Conservation (phyloP, 345 rosid genomes). For the Raphanus sativus region DNA sequence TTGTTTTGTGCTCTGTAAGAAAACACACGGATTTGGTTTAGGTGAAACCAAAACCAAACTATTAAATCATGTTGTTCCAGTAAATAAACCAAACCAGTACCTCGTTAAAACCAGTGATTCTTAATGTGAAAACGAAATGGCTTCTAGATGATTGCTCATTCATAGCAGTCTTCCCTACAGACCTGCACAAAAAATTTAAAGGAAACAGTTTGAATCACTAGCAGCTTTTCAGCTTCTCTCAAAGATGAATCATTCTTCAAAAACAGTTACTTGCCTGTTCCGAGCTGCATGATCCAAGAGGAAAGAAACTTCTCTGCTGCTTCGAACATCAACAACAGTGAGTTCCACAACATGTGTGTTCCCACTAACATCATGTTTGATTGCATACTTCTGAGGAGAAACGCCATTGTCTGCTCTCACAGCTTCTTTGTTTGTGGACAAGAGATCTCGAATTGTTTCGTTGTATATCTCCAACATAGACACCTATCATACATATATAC, state of each 20-base stretch:
- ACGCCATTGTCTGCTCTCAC: constrained; percentile 54
- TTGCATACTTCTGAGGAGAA: constrained; percentile 58
- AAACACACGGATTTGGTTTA: not conserved
- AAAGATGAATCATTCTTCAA: not conserved
- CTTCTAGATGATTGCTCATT: constrained; percentile 98
- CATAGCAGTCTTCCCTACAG: constrained; percentile 95
- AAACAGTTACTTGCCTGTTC: constrained; percentile 56
- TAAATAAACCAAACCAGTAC: constrained; percentile 37
- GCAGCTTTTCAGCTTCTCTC: constrained; percentile 1
- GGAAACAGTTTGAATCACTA: constrained; percentile 3
- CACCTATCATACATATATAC: constrained; percentile 46
- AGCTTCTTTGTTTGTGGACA: constrained; percentile 62
- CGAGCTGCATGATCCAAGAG: constrained; percentile 78
- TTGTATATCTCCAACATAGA: constrained; percentile 98
- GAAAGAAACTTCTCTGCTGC: constrained; percentile 61
- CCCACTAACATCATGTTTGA: constrained; percentile 82
- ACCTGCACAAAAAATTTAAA: constrained; percentile 45
- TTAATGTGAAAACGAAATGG: constrained; percentile 88
- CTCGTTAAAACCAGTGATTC: constrained; percentile 85
- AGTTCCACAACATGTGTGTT: constrained; percentile 80
- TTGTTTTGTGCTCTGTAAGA: constrained; percentile 78
- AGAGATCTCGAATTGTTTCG: constrained; percentile 83
- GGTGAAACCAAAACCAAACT: not conserved
- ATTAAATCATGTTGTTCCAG: not conserved
- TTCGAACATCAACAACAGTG: constrained; percentile 68